These are phyloP conservation scores for Hirschfeldia incana DNA, from an alignment of 345 rosid species.

Conservation along the genomic window DNA sequence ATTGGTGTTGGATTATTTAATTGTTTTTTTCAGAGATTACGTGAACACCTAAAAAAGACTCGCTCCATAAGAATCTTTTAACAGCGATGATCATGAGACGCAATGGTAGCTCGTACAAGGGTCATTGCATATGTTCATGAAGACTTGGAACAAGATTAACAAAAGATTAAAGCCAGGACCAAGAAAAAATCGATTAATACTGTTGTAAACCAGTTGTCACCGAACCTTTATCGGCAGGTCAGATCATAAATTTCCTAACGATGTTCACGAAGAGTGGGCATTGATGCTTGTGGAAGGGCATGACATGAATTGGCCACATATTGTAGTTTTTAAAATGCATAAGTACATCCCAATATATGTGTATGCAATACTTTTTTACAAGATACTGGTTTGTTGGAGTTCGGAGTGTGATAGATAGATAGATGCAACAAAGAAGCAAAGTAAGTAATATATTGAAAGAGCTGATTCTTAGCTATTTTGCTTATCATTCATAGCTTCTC, in stretches of 20 bases:
- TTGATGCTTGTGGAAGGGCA: neutral
- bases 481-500: slow-evolving; percentile 9
- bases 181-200: neutral
- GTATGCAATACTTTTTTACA: neutral
- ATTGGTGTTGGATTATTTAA: neutral
- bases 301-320: too few species aligned
- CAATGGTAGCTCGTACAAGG: neutral
- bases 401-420: neutral
- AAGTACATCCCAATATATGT: neutral
- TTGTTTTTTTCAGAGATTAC: neutral
- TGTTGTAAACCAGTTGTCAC: slow-evolving; percentile 3
- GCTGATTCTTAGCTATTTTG: neutral
- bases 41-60: neutral
- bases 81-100: neutral
- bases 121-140: neutral
- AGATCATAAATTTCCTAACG: neutral
- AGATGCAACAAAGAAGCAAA: slow-evolving; percentile 13
- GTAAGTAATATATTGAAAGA: neutral
- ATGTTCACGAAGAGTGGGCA: neutral
- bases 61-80: slow-evolving; percentile 4
- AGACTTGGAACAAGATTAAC: neutral
- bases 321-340: neutral
- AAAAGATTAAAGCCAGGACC: neutral
- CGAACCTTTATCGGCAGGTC: neutral
- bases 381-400: neutral